phyloP scores from a whole-genome alignment of 1,284 basidiomycete species.

The Grifola frondosa region DNA sequence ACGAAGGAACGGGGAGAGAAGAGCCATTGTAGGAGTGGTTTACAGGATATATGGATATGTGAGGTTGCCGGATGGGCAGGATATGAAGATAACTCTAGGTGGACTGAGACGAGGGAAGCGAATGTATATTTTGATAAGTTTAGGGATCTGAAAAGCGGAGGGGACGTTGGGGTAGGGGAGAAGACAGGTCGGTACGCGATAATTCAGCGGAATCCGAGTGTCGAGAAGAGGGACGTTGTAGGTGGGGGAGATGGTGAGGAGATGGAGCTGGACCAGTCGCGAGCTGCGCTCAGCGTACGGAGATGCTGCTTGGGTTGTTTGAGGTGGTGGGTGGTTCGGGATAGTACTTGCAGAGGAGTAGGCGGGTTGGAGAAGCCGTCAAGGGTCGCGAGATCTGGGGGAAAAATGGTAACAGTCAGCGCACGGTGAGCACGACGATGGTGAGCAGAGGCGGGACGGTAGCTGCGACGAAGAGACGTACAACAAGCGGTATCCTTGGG shows the following conservation, averaged over 20 bases:
- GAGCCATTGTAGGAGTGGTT: conserved; percentile 42
- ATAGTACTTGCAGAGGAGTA: conserved; percentile 33
- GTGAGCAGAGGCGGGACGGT: conserved; percentile 5
- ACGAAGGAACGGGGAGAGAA: conserved; percentile 50
- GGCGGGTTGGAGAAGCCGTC: conserved; percentile 69
- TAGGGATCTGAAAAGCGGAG: conserved; percentile 5
- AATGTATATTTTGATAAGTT: no score
- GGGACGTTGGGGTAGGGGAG: conserved; percentile 22
- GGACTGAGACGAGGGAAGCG: no score
- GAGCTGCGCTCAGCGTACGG: conserved; percentile 56
- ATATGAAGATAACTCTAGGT: conserved; percentile 1
- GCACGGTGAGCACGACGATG: conserved; percentile 13
- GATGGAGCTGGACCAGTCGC: conserved; percentile 22
- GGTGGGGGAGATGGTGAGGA: conserved; percentile 19
- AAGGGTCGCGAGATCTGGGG: conserved; percentile 91
- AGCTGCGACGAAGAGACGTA: conserved; percentile 32
- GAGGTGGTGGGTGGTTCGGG: conserved; percentile 14
- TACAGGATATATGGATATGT: conserved; percentile 1
- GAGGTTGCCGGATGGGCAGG: conserved; percentile 8
- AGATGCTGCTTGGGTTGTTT: conserved; percentile 31
- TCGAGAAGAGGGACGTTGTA: conserved; percentile 24
- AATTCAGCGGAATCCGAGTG: conserved; percentile 55
- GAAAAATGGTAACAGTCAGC: conserved; percentile 6
- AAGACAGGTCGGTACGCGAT: conserved; percentile 49
- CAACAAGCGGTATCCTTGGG: conserved; percentile 82